A percentile compares a stretch with the other conserved stretches of the same genome.
Evolutionary conservation across 371 early-diverging fungal genomes (phyloP).

Genomic region (Amoeboaphelidium occidentale): DNA sequence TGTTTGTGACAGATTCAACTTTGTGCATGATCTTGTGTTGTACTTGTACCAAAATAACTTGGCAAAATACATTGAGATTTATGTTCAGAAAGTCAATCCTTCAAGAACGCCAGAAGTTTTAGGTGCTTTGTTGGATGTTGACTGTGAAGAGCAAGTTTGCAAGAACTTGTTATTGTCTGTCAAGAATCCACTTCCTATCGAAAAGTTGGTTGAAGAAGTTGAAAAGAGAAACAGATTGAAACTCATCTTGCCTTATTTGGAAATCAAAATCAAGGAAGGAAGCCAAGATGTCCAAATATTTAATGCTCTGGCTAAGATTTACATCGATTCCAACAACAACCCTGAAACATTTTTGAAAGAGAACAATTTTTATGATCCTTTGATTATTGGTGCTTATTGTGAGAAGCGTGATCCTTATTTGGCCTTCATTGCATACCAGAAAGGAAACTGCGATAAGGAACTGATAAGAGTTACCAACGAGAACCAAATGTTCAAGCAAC

Average conservation of each 20-base stretch:
- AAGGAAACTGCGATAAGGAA: constrained; percentile 81
- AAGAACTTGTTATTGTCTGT: constrained; percentile 62
- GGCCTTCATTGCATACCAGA: constrained; percentile 80
- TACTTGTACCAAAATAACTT: constrained; percentile 77
- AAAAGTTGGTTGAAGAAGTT: constrained; percentile 64
- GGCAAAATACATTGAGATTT: constrained; percentile 85
- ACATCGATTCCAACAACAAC: constrained; percentile 94
- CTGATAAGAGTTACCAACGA: constrained; percentile 78
- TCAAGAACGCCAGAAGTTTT: constrained; percentile 79
- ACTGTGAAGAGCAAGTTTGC: constrained; percentile 79
- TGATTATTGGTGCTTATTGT: constrained; percentile 80
- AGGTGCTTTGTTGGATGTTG: constrained; percentile 91
- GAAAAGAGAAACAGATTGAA: constrained; percentile 92
- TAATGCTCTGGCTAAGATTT: constrained; percentile 93
- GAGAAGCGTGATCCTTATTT: constrained; percentile 91
- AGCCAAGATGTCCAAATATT: constrained; percentile 62
- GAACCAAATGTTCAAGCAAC: constrained; percentile 95
- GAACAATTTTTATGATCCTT: constrained; percentile 69
- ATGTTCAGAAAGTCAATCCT: constrained; percentile 90
- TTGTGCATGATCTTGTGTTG: constrained; percentile 86
- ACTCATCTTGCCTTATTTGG: constrained; percentile 75
- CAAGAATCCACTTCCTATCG: constrained; percentile 38
- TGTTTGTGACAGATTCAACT: constrained; percentile 88
- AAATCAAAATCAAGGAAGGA: constrained; percentile 58
- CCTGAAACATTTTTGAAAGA: constrained; percentile 81